These are phyloP conservation scores for Cordyceps cicadae DNA, from an alignment of 2,329 filamentous ascomycete genomes.

Conservation along the genomic window DNA sequence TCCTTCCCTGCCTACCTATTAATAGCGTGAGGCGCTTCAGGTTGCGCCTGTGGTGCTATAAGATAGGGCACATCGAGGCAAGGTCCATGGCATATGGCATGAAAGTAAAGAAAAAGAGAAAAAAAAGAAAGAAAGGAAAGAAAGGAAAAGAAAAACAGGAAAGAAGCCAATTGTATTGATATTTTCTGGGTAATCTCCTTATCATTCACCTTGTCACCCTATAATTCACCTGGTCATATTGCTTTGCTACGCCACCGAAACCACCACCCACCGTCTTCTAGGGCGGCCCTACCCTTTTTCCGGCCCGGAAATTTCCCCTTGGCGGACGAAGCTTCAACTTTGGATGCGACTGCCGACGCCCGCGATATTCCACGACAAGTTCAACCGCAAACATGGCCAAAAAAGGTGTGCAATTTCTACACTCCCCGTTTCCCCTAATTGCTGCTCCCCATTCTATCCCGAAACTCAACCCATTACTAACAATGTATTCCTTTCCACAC, in stretches of 20 bases:
- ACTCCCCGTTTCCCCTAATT: neutral
- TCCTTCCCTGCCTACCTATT: no score
- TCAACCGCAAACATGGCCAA: constrained; percentile 25
- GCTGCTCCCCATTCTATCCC: neutral
- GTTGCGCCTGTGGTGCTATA: neutral
- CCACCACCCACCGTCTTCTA: neutral
- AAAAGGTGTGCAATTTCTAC: constrained; percentile 21
- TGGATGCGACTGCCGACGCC: neutral
- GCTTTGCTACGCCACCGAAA: no score
- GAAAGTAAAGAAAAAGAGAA: no score
- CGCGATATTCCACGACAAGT: neutral
- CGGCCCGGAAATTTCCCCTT: constrained; percentile 1
- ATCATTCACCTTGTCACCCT: no score
- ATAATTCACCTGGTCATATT: no score
- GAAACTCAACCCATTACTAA: neutral
- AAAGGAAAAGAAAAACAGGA: no score
- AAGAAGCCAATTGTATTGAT: no score
- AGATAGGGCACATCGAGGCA: neutral
- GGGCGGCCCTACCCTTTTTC: neutral
- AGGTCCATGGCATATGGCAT: no score
- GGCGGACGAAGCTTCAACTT: neutral
- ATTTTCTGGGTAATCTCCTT: no score
- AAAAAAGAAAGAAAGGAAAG: no score
- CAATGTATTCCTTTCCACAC: neutral
- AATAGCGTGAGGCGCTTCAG: neutral